These are phyloP conservation scores for Thymus quinquecostatus DNA, from an alignment of 257 asterid species.

Conservation along the genomic window DNA sequence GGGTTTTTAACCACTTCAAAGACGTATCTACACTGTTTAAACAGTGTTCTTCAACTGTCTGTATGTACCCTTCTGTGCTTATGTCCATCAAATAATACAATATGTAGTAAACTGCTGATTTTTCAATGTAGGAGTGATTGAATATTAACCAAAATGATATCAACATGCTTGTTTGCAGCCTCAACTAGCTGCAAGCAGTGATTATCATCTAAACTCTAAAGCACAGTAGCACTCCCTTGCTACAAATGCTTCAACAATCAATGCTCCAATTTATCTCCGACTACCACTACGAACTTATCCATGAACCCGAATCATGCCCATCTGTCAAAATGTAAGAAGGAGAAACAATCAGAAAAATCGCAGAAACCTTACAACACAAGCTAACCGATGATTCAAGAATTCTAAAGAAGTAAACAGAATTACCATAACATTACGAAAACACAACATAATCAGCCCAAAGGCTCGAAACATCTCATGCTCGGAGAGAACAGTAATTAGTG, in stretches of 20 bases:
- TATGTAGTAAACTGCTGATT: slow-evolving; percentile 60
- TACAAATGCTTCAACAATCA: slow-evolving; percentile 33
- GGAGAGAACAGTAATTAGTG: background rate
- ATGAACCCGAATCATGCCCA: slow-evolving; percentile 31
- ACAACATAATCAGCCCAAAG: slow-evolving; percentile 8
- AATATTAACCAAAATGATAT: slow-evolving; percentile 63
- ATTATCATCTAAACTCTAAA: slow-evolving; percentile 77
- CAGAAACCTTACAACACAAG: background rate
- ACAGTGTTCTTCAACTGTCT: slow-evolving; percentile 63
- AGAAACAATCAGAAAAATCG: slow-evolving; percentile 20
- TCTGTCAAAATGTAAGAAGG: slow-evolving; percentile 43
- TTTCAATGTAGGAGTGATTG: slow-evolving; percentile 64
- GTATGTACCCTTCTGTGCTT: slow-evolving; percentile 48
- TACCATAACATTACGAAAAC: background rate
- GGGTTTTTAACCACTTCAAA: slow-evolving; percentile 61
- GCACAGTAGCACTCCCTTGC: slow-evolving; percentile 38
- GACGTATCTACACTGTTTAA: slow-evolving; percentile 63
- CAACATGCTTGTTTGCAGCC: slow-evolving; percentile 98
- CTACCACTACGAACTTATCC: slow-evolving; percentile 22
- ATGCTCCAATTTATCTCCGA: slow-evolving; percentile 27
- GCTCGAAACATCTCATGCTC: background rate
- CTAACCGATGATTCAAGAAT: slow-evolving; percentile 8
- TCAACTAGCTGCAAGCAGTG: slow-evolving; percentile 81
- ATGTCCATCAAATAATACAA: slow-evolving; percentile 59
- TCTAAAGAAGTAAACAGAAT: background rate